These are phyloP conservation scores for Kluyveromyces nonfermentans DNA, from an alignment of 805 yeast genomes.

Conservation along the genomic window DNA sequence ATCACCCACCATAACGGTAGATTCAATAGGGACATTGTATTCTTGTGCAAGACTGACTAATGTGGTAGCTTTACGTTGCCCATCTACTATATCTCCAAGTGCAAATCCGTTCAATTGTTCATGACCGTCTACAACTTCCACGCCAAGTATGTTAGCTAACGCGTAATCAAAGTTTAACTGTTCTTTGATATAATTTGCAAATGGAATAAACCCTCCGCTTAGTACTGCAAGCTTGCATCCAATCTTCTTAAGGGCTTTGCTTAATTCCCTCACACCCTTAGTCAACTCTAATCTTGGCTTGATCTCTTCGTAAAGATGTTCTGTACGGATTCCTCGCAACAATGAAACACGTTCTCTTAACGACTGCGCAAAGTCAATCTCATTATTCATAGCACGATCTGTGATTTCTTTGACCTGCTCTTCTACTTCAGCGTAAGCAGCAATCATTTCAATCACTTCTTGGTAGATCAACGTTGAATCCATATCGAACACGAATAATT, in stretches of 20 bases:
- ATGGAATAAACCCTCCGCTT: slow-evolving; percentile 89
- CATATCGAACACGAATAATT: slow-evolving; percentile 88
- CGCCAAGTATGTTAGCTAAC: slow-evolving; percentile 61
- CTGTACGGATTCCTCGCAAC: slow-evolving; percentile 72
- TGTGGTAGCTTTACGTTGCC: slow-evolving; percentile 68
- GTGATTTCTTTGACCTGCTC: slow-evolving; percentile 81
- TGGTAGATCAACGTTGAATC: slow-evolving; percentile 93
- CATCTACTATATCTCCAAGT: slow-evolving; percentile 77
- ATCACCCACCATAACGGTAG: slow-evolving; percentile 84
- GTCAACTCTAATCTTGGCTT: slow-evolving; percentile 63
- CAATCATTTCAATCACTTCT: slow-evolving; percentile 93
- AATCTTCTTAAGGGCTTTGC: slow-evolving; percentile 45
- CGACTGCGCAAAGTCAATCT: slow-evolving; percentile 81
- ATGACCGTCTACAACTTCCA: slow-evolving; percentile 35
- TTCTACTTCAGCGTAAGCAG: slow-evolving; percentile 88
- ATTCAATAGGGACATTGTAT: slow-evolving; percentile 40
- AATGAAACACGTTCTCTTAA: slow-evolving; percentile 63
- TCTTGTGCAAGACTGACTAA: slow-evolving; percentile 50
- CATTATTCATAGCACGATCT: slow-evolving; percentile 94
- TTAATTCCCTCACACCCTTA: slow-evolving; percentile 74
- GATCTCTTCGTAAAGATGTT: slow-evolving; percentile 68
- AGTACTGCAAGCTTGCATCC: slow-evolving; percentile 77
- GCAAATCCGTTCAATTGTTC: slow-evolving; percentile 63
- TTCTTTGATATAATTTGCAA: slow-evolving; percentile 66
- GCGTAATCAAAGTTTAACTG: slow-evolving; percentile 75